Evolutionary conservation across 345 rosid genomes (phyloP).

Genomic region (Brassica rapa): DNA sequence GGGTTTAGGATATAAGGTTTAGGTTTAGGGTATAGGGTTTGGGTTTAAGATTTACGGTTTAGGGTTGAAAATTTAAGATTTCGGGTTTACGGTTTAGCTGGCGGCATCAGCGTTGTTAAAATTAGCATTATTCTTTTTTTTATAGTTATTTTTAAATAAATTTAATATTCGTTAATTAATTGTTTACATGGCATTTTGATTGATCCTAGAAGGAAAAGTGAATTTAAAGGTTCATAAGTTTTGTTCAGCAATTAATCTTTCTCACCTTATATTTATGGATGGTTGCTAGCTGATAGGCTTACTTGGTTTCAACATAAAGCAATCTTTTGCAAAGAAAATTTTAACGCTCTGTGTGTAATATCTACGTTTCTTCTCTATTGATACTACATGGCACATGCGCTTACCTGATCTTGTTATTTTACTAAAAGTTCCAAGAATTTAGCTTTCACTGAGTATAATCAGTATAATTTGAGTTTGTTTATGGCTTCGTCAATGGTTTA

Average conservation of each 20-base stretch:
- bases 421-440: conserved; percentile 16
- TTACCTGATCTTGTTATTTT: conserved; percentile 5
- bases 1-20: no score
- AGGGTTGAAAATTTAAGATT: no score
- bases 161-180: no score
- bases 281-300: neutral
- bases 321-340: conserved; percentile 12
- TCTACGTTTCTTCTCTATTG: conserved; percentile 8
- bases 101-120: no score
- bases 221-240: no score
- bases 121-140: no score
- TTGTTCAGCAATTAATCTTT: neutral
- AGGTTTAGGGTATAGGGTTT: no score
- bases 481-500: conserved; percentile 11
- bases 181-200: no score
- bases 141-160: no score
- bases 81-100: no score
- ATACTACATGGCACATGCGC: neutral
- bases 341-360: conserved; percentile 5
- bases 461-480: neutral
- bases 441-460: conserved; percentile 11
- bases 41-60: no score
- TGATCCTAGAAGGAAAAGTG: no score
- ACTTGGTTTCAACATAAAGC: conserved; percentile 24
- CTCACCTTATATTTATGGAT: neutral